These are phyloP conservation scores for Toxoplasma gondii DNA, from an alignment of 169 alveolate genomes.

Conservation along the genomic window DNA sequence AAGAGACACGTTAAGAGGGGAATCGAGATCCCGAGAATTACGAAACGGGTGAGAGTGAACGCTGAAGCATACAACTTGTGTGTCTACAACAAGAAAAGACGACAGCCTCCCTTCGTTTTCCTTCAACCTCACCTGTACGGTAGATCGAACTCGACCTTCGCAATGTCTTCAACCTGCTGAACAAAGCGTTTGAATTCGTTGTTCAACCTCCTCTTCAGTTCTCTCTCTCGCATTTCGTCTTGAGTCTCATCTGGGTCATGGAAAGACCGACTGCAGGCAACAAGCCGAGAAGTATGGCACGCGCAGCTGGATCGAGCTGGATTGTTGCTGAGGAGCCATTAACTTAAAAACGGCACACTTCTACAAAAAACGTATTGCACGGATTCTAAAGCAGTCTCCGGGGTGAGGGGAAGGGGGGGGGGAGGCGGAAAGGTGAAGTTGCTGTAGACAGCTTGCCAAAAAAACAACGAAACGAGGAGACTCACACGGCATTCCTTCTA, in stretches of 20 bases:
- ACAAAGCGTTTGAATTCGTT: conserved; percentile 91
- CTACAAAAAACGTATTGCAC: too few species aligned
- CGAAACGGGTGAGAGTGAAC: too few species aligned
- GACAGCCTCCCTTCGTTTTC: not conserved
- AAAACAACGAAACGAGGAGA: too few species aligned
- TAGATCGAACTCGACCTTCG: conserved; percentile 84
- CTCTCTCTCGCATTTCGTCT: conserved; percentile 96
- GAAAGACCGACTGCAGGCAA: conserved; percentile 72
- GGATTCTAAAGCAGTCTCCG: too few species aligned
- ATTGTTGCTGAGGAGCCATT: too few species aligned
- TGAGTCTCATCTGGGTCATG: conserved; percentile 96
- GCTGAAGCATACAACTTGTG: too few species aligned
- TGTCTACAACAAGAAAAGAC: too few species aligned
- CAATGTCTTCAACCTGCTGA: conserved; percentile 77
- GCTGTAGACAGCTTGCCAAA: not conserved
- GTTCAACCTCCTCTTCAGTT: conserved; percentile 90
- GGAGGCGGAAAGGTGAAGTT: not conserved
- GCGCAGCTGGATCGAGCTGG: too few species aligned
- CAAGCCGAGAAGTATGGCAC: not conserved
- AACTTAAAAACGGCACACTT: not conserved
- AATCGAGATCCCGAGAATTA: too few species aligned
- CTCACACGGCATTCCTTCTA: too few species aligned
- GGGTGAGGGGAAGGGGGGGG: not conserved
- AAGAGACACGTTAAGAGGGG: too few species aligned
- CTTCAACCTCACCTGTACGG: conserved; percentile 76